phyloP scores from a whole-genome alignment of 768 basidiomycete species.

The Lentinus tigrinus region DNA sequence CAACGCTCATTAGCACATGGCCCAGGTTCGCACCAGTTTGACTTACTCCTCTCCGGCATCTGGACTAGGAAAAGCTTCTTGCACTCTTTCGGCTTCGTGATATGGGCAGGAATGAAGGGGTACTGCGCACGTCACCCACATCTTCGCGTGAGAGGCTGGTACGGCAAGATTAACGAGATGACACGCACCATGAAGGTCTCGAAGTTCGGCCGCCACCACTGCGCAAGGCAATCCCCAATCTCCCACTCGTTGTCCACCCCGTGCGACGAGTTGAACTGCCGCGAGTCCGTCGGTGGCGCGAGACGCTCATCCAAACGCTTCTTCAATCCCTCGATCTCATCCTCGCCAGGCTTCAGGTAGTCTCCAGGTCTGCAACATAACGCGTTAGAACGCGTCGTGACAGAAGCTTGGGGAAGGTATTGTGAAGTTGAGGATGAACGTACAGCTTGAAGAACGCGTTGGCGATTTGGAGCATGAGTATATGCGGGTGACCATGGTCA shows the following conservation, averaged over 20 bases:
- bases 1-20: background rate
- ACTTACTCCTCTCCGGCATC: constrained; percentile 91
- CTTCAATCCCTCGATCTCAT: constrained; percentile 89
- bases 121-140: constrained; percentile 52
- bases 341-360: constrained; percentile 95
- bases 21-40: background rate
- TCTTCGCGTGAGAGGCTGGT: background rate
- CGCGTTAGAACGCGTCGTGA: background rate
- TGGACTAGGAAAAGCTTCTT: constrained; percentile 95
- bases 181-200: constrained; percentile 94
- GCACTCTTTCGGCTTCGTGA: constrained; percentile 97
- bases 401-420: background rate
- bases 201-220: constrained; percentile 98
- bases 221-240: constrained; percentile 93
- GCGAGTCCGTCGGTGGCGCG: constrained; percentile 69
- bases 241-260: constrained; percentile 91
- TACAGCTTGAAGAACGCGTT: constrained; percentile 99
- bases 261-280: constrained; percentile 75
- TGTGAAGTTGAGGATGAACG: constrained; percentile 29
- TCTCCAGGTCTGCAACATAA: constrained; percentile 76
- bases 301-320: constrained; percentile 86
- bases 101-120: constrained; percentile 92
- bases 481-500: constrained; percentile 96
- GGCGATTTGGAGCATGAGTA: constrained; percentile 97
- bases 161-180: background rate